Evolutionary conservation across 2,329 filamentous ascomycete species (phyloP).

Genomic region (Colletotrichum liaoningense): DNA sequence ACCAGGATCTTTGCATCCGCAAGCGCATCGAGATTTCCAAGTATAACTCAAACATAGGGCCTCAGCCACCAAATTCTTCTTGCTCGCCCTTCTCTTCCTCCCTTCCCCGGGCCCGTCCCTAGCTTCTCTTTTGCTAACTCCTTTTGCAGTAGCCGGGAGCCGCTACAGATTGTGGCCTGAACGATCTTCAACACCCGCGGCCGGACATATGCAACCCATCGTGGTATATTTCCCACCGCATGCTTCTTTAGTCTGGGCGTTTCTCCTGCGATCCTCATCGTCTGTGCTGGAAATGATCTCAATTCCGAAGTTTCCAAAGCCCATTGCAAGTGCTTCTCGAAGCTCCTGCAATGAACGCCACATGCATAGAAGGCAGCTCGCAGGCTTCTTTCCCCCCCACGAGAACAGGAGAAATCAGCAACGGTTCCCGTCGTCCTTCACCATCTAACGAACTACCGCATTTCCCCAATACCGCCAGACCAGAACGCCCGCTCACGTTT

Average conservation of each 20-base stretch:
- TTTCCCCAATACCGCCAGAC: background rate
- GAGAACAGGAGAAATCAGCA: background rate
- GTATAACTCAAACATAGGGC: slow-evolving; percentile 6
- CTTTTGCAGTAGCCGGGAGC: background rate
- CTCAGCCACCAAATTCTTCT: background rate
- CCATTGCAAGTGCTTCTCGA: background rate
- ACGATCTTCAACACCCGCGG: background rate
- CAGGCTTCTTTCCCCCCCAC: background rate
- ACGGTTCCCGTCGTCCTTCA: background rate
- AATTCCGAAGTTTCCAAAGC: background rate
- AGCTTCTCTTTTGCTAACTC: background rate
- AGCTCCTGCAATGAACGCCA: background rate
- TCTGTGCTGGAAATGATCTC: background rate
- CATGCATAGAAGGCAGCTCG: background rate
- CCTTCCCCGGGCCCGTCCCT: background rate
- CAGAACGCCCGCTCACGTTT: background rate
- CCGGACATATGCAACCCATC: background rate
- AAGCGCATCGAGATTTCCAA: background rate
- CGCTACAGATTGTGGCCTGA: slow-evolving; percentile 1
- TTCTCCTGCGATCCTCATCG: background rate
- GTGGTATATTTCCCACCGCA: background rate
- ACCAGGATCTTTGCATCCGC: background rate
- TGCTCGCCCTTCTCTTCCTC: too few relatives aligned
- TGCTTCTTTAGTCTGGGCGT: background rate
- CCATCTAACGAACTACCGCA: background rate